Percentiles rank a stretch among this genome's conserved stretches.
Evolutionary conservation across 805 yeast genomes (phyloP).

Genomic region (Pichia scutulata): DNA sequence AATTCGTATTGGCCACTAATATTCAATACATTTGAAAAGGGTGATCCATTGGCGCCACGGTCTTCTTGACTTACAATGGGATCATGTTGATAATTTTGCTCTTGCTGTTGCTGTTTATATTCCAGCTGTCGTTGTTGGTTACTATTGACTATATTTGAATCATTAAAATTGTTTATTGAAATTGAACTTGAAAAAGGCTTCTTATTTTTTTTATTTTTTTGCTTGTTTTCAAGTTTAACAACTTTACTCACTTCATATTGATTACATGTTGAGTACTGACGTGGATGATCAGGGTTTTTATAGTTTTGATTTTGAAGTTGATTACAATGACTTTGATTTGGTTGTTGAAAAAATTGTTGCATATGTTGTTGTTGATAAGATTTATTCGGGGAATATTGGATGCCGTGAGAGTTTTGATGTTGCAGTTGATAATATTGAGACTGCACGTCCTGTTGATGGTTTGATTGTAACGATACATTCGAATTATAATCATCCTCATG

Average conservation of each 20-base stretch:
- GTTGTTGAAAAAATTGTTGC: background rate
- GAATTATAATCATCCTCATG: background rate
- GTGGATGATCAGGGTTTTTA: background rate
- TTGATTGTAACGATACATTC: background rate
- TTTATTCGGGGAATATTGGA: background rate
- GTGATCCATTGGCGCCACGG: background rate
- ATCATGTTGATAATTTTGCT: too few relatives aligned
- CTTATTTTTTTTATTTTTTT: background rate
- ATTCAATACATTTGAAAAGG: background rate
- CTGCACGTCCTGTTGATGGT: background rate
- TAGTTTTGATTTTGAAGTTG: background rate
- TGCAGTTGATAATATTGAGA: background rate
- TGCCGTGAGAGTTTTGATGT: background rate
- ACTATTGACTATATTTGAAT: background rate
- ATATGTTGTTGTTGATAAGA: background rate
- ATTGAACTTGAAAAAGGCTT: background rate
- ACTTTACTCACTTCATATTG: background rate
- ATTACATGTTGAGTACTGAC: background rate
- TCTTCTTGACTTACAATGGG: background rate
- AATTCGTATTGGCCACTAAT: background rate
- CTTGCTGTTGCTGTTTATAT: background rate
- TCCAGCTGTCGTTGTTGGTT: background rate
- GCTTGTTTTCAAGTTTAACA: background rate
- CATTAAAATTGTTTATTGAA: background rate
- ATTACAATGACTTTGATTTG: background rate